Conservation (phyloP, 148 eudicot genomes). For the Vaccinium macrocarpon region DNA sequence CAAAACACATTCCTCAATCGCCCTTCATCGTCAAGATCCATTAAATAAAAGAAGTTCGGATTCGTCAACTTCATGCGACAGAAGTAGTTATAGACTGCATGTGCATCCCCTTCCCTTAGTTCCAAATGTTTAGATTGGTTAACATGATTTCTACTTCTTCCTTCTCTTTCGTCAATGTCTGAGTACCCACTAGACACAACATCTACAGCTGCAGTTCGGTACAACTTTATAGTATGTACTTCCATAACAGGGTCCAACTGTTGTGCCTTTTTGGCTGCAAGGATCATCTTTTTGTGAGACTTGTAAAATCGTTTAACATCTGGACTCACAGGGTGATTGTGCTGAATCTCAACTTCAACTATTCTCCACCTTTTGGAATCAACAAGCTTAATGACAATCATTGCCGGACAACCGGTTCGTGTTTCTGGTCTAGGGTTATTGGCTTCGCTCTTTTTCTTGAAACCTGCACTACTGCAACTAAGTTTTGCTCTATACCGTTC, state of each 20-base stretch:
- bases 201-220: constrained; percentile 27
- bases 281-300: constrained; percentile 38
- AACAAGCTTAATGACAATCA: constrained; percentile 37
- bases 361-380: constrained; percentile 40
- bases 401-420: constrained; percentile 44
- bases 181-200: constrained; percentile 19
- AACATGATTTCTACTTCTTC: constrained; percentile 8
- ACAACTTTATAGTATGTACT: constrained; percentile 35
- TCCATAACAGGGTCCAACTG: constrained; percentile 28
- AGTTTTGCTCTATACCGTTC: constrained; percentile 44
- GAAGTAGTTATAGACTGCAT: constrained; percentile 36
- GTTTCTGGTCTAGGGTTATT: constrained; percentile 43
- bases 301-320: constrained; percentile 33
- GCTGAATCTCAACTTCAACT: constrained; percentile 36
- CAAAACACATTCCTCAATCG: constrained; percentile 35
- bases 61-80: constrained; percentile 44
- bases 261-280: constrained; percentile 30
- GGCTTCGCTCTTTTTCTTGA: constrained; percentile 40
- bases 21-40: constrained; percentile 37
- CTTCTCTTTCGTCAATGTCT: constrained; percentile 19
- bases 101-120: constrained; percentile 38
- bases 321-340: constrained; percentile 37
- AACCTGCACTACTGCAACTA: constrained; percentile 45
- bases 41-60: constrained; percentile 35
- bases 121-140: constrained; percentile 35